Evolutionary conservation across 2,329 filamentous ascomycete species (phyloP), one percentile per base, ranked within the genome.

Genomic region (Clarireedia paspali): DNA sequence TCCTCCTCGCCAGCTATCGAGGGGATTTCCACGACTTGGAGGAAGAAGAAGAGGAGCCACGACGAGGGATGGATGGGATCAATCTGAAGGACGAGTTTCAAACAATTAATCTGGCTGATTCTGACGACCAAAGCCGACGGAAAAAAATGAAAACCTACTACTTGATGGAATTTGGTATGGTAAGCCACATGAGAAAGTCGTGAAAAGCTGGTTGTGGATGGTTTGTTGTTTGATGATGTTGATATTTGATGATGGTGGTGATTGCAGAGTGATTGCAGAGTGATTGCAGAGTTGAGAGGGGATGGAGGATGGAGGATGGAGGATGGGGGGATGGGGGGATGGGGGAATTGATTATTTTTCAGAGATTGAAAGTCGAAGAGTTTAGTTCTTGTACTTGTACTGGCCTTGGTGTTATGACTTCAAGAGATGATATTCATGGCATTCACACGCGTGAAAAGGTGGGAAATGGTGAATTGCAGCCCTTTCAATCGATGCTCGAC

Each of bases 41-140:
- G 76, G 69, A 67, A 75, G 73, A 67, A 79, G 76, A 70, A 80
- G 73, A 63, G 78, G 78, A 77, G 78, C 78, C 78, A 81, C 72
- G 73, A 64, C 62, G 66, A 64, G 51, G 57, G 50, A 45, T 34
- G 47, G 12, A 23, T 14, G 20, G 24, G 44, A 46, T 54, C 30
- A 45, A 54, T 53, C 50, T 47, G 34, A 9, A 14, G 10, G 17
- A 38, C 44, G 49, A 40, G 30, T 34, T 20, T 42, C 15, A 42
- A 42, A 42, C 17, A 42, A 42, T n/a, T 42, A 42, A 42, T 42
- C 7, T 42, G 39, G 9, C 3, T n/a, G 39, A 42, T 42, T 42
- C 17, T 34, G 10, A 12, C 30, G 30, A 34, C 5, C 10, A 34
- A 12, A 34, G 10, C 3, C 30, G 30, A 34, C 12, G 30, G 12